Evolutionary conservation across 2,329 filamentous ascomycete species (phyloP).

Genomic region (Aspergillus viridinutans): DNA sequence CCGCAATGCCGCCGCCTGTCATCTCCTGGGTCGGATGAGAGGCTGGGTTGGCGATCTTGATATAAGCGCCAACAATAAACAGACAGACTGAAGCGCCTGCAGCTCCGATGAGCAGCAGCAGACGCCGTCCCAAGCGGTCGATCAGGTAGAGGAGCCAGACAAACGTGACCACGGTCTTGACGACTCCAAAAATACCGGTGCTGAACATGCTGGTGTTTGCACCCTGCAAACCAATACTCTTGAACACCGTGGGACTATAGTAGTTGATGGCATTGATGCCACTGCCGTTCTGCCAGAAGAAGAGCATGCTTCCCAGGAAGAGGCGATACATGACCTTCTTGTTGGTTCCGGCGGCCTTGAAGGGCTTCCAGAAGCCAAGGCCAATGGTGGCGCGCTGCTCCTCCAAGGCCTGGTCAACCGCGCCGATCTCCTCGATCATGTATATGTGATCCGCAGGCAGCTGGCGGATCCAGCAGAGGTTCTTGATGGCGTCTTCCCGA

Average conservation of each 20-base stretch:
- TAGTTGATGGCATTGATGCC: constrained; percentile 80
- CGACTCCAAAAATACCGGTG: constrained; percentile 72
- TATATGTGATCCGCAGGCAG: constrained; percentile 50
- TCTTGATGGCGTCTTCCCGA: constrained; percentile 60
- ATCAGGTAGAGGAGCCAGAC: constrained; percentile 67
- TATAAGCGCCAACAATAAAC: constrained; percentile 37
- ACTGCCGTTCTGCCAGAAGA: constrained; percentile 73
- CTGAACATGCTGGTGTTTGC: constrained; percentile 60
- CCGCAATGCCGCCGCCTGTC: constrained; percentile 38
- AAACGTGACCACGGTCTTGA: constrained; percentile 66
- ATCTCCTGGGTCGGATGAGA: constrained; percentile 18
- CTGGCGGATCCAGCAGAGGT: constrained; percentile 46
- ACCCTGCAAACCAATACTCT: constrained; percentile 58
- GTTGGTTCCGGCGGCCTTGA: constrained; percentile 52
- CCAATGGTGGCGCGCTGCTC: constrained; percentile 61
- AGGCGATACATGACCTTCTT: constrained; percentile 65
- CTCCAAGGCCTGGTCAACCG: constrained; percentile 67
- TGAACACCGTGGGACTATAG: constrained; percentile 66
- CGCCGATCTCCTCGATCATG: constrained; percentile 68
- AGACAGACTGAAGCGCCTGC: constrained; percentile 51
- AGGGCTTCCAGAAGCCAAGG: constrained; percentile 70
- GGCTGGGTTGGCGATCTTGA: constrained; percentile 30
- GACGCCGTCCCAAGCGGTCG: constrained; percentile 59
- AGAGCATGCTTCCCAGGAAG: constrained; percentile 68
- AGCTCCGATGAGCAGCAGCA: constrained; percentile 63